phyloP scores from a whole-genome alignment of 1,284 basidiomycete species.

The Ustilago crameri region DNA sequence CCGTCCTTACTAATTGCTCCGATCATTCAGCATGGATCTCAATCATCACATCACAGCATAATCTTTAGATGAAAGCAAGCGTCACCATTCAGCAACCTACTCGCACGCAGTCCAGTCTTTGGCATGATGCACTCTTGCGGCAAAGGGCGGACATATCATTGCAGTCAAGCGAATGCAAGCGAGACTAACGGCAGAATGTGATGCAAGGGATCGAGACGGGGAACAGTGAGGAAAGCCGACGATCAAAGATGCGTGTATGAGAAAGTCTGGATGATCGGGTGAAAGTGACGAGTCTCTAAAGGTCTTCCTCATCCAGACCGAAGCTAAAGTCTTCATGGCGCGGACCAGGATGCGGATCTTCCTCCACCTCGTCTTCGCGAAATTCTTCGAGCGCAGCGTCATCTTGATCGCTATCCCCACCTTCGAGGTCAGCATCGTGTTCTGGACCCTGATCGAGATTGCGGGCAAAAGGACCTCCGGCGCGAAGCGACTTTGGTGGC shows the following conservation, averaged over 20 bases:
- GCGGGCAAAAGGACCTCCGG: constrained; percentile 36
- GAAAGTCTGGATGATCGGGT: no score
- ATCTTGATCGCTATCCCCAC: constrained; percentile 39
- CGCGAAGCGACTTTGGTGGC: constrained; percentile 29
- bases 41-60: constrained; percentile 5
- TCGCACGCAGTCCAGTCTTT: background rate
- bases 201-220: background rate
- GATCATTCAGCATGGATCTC: background rate
- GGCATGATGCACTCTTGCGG: background rate
- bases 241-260: constrained; percentile 1
- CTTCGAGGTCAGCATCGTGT: constrained; percentile 38
- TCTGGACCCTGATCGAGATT: constrained; percentile 31
- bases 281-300: constrained; percentile 8
- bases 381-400: constrained; percentile 14
- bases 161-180: background rate
- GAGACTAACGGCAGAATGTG: background rate
- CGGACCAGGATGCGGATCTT: constrained; percentile 30
- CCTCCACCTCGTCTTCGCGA: constrained; percentile 27
- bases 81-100: constrained; percentile 25
- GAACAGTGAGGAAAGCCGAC: background rate
- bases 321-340: constrained; percentile 37
- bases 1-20: constrained; percentile 57
- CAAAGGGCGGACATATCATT: background rate
- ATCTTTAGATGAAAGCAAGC: constrained; percentile 17
- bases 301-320: constrained; percentile 33